These are phyloP conservation scores for Phlebiopsis flavidoalba DNA, from an alignment of 768 basidiomycete genomes.

Conservation along the genomic window DNA sequence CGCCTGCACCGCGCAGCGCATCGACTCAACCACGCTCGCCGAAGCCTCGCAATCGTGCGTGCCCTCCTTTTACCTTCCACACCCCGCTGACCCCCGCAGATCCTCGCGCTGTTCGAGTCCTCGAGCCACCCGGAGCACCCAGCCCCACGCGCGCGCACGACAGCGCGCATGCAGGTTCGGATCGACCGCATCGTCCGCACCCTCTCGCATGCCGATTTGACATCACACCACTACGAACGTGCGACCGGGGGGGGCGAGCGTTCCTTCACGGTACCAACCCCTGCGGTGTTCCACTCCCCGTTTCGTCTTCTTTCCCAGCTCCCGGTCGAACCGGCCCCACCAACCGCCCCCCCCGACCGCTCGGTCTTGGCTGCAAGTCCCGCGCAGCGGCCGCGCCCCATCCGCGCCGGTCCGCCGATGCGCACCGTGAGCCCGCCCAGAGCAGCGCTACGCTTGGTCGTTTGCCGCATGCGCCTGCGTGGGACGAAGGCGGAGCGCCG, in stretches of 20 bases:
- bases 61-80: not conserved
- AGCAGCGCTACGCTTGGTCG: slow-evolving; percentile 26
- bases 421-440: slow-evolving; percentile 30
- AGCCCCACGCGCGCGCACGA: slow-evolving; percentile 43
- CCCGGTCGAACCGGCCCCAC: no score
- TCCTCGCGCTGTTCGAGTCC: slow-evolving; percentile 73
- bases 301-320: slow-evolving; percentile 15
- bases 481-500: slow-evolving; percentile 57
- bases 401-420: slow-evolving; percentile 18
- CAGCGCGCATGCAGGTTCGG: slow-evolving; percentile 42
- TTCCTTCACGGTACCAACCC: slow-evolving; percentile 12
- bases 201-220: slow-evolving; percentile 57
- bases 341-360: slow-evolving; percentile 22
- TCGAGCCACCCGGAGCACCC: slow-evolving; percentile 66
- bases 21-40: slow-evolving; percentile 55
- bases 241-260: no score
- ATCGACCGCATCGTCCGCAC: slow-evolving; percentile 63
- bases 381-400: not conserved
- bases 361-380: slow-evolving; percentile 50
- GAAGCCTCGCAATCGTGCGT: slow-evolving; percentile 68
- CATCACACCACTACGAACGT: slow-evolving; percentile 38
- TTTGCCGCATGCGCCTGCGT: slow-evolving; percentile 53
- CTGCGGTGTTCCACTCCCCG: slow-evolving; percentile 13
- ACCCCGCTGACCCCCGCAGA: slow-evolving; percentile 31
- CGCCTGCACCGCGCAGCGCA: slow-evolving; percentile 44